Evolutionary conservation across 2,329 filamentous ascomycete genomes (phyloP).

Genomic region (Colletotrichum sp.): DNA sequence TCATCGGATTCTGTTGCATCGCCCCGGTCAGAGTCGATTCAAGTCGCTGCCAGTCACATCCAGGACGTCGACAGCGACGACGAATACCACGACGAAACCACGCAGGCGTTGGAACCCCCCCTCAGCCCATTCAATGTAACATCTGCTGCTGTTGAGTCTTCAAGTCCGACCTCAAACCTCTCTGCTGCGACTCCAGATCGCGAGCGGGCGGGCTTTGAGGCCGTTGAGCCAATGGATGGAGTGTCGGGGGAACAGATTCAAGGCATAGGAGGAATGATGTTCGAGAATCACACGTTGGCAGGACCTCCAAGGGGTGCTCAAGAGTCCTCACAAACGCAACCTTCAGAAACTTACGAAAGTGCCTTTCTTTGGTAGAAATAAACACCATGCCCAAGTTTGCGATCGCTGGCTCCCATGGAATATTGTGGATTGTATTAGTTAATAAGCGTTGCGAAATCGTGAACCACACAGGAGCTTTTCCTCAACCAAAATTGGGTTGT

Average conservation of each 20-base stretch:
- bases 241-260: not conserved
- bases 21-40: not conserved
- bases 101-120: not conserved
- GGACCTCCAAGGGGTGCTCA: not conserved
- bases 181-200: not conserved
- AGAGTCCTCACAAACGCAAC: not conserved
- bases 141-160: not conserved
- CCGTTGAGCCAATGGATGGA: not conserved
- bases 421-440: not conserved
- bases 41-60: not conserved
- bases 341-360: not conserved
- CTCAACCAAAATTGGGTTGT: not conserved
- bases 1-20: not conserved
- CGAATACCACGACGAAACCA: not conserved
- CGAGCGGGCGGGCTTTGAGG: not conserved
- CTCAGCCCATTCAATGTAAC: not conserved
- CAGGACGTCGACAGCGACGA: not conserved
- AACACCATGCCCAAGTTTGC: not conserved
- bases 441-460: not conserved
- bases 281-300: not conserved
- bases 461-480: not conserved
- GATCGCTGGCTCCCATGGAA: not conserved
- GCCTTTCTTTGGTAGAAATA: conserved; percentile 3
- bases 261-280: not conserved
- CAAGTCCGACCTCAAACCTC: not conserved